Evolutionary conservation across 208 protist species (phyloP).

Genomic region (Trypanosoma conorhini): DNA sequence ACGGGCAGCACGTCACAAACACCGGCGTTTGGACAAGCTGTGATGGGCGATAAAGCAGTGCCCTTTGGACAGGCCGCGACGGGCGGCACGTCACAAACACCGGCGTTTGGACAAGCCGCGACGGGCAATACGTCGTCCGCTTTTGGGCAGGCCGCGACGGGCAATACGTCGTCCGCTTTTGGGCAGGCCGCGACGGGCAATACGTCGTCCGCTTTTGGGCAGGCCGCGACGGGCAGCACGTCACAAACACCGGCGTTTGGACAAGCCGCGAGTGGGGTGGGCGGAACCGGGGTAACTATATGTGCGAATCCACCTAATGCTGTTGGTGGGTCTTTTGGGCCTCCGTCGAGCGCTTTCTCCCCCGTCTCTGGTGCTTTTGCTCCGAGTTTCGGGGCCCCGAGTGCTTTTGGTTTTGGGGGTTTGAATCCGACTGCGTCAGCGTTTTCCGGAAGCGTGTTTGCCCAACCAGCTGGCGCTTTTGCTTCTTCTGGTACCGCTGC

Average conservation of each 20-base stretch:
- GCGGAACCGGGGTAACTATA: neutral
- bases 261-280: neutral
- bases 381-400: slow-evolving; percentile 2
- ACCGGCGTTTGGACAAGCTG: neutral
- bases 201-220: neutral
- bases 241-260: neutral
- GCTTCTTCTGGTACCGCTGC: neutral
- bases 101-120: slow-evolving; percentile 1
- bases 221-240: neutral
- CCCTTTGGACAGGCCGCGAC: neutral
- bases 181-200: neutral
- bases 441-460: neutral
- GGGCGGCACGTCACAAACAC: neutral
- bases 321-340: neutral
- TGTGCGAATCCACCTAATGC: neutral
- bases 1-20: neutral
- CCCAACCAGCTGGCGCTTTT: neutral
- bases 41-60: neutral
- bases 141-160: neutral
- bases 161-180: neutral
- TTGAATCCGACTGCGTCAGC: neutral
- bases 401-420: slow-evolving; percentile 18
- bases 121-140: neutral
- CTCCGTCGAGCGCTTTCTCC: neutral
- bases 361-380: neutral